phyloP scores from a whole-genome alignment of 371 early-diverging fungal species.

The Batkoa obscura region DNA sequence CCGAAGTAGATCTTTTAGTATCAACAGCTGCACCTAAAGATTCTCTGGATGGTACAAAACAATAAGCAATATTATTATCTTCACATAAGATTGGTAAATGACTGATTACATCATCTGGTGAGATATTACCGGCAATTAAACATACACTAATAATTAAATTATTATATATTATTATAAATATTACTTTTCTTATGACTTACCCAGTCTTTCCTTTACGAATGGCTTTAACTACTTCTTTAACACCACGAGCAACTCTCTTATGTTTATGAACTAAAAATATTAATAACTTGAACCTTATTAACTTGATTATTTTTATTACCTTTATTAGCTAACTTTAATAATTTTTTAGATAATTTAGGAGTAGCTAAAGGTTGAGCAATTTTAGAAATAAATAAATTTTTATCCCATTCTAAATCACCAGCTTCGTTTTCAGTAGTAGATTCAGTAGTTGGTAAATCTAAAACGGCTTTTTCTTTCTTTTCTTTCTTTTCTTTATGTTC shows the following conservation, averaged over 20 bases:
- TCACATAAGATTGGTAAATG: constrained; percentile 97
- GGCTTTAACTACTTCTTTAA: constrained; percentile 93
- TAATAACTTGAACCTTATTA: not conserved
- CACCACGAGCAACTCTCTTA: constrained; percentile 83
- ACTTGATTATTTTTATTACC: constrained; percentile 31
- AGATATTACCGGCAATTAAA: constrained; percentile 88
- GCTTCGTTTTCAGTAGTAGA: too few species aligned
- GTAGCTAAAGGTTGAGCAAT: constrained; percentile 89
- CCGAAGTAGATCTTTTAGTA: constrained; percentile 89
- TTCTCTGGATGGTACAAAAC: constrained; percentile 86
- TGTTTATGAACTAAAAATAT: constrained; percentile 55
- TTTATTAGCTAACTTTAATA: constrained; percentile 78
- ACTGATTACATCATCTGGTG: constrained; percentile 93
- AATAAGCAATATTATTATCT: constrained; percentile 83
- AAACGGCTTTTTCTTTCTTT: too few species aligned
- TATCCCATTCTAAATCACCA: too few species aligned
- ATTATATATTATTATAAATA: not conserved
- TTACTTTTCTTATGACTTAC: constrained; percentile 8
- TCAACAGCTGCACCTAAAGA: constrained; percentile 77
- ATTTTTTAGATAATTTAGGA: constrained; percentile 78
- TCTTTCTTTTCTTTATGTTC: too few species aligned
- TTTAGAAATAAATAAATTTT: constrained; percentile 26
- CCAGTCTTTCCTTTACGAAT: constrained; percentile 91
- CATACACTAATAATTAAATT: constrained; percentile 34
- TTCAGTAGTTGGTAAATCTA: too few species aligned